Percentiles rank a stretch among this genome's conserved stretches.
phyloP scores from a whole-genome alignment of 768 basidiomycete species.

The Fistulinella prunicolor region DNA sequence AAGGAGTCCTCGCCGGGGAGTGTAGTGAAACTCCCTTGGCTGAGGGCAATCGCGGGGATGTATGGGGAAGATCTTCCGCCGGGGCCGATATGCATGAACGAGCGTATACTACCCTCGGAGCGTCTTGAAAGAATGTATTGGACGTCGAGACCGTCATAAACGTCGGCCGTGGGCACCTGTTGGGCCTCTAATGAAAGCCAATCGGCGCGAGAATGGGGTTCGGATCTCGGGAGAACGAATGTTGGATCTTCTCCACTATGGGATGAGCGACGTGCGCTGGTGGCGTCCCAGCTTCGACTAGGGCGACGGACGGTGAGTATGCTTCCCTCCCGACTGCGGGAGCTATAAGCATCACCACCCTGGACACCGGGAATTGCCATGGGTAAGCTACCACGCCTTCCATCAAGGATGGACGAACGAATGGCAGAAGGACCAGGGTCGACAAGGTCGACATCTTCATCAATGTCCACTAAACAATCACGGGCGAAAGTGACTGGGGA shows the following conservation, averaged over 20 bases:
- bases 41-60: conserved; percentile 19
- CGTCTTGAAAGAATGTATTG: conserved; percentile 39
- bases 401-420: conserved; percentile 17
- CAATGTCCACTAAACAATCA: conserved; percentile 37
- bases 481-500: conserved; percentile 40
- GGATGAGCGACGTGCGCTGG: conserved; percentile 20
- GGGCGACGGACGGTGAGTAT: conserved; percentile 56
- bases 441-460: conserved; percentile 29
- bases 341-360: conserved; percentile 19
- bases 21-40: conserved; percentile 34
- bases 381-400: conserved; percentile 57
- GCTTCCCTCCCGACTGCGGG: conserved; percentile 56
- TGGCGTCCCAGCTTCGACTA: conserved; percentile 59
- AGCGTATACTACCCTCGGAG: conserved; percentile 35
- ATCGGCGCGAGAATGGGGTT: conserved; percentile 41
- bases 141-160: conserved; percentile 42
- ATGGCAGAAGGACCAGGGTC: conserved; percentile 25
- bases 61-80: conserved; percentile 24
- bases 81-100: conserved; percentile 23
- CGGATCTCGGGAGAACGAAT: conserved; percentile 45
- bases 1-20: conserved; percentile 41
- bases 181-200: conserved; percentile 53
- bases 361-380: conserved; percentile 50
- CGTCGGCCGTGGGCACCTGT: conserved; percentile 11
- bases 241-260: conserved; percentile 20